Base-by-base conservation (phyloP, 768 basidiomycete genomes). In the Panaeolus cyanescens region DNA sequence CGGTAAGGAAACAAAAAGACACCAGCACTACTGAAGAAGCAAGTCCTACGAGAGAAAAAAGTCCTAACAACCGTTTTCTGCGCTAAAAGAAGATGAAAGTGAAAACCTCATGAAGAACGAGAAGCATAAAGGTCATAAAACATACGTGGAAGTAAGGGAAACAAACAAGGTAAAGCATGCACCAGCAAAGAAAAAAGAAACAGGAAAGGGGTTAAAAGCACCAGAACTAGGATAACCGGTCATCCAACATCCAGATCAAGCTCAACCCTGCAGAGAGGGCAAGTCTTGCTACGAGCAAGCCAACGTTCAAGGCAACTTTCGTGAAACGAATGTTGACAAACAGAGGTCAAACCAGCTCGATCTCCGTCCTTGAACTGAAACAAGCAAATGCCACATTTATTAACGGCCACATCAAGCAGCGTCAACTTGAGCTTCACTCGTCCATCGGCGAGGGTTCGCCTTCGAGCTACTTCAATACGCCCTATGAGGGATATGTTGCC, bases 351-450 rank as follows among this genome's bases (percentile, higher is more conserved):
- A 32, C 82, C 82, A 13, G 82, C 89, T 59, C 68, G 65, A 60
- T 92, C 87, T 17, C 74, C 82, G 7, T 75, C 79, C 73, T 78
- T 85, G 75, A 91, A 93, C 73, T 88, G 88, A 53, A 80, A 82
- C 70, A 91, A 74, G 70, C 92, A 93, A 55, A 92, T 87, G 37
- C 86, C 83, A 72, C 92, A 93, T 67, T 84, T 84, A 63, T 88
- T 85, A 32, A 93, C 90, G 1, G 78, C 67, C 13, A 82, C 76
- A 36, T 87, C 91, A 19, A 90, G 74, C 55, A 92, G 70, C 7
- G 80, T 77, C 54, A 92, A 72, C 75, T 91, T 93, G 45, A 91
- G 67, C 76, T 92, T 92, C 58, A 86, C 79, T 40, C 86, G 86
- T 5, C 91, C 90, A 66, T 90, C 83, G 64, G 77, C 77, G 54